Conservation (phyloP, 2,329 filamentous ascomycete species). For the Davidsoniella eucalypti region DNA sequence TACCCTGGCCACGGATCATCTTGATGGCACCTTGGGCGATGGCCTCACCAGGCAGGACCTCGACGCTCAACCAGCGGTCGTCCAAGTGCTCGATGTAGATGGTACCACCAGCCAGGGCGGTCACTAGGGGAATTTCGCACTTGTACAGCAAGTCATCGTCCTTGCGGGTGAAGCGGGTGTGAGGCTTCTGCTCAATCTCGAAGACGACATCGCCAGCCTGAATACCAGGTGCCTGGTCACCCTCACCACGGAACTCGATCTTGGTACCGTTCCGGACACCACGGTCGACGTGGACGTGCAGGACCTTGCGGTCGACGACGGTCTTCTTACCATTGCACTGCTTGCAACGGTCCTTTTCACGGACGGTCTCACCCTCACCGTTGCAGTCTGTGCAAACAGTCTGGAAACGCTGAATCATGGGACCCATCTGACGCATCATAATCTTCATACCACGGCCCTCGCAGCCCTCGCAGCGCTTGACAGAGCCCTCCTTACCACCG, state of each 20-base stretch:
- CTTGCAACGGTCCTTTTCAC: constrained; percentile 97
- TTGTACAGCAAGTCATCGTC: constrained; percentile 93
- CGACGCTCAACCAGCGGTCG: constrained; percentile 87
- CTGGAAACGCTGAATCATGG: constrained; percentile 99
- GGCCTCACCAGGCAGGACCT: constrained; percentile 85
- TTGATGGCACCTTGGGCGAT: constrained; percentile 88
- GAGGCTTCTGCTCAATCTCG: constrained; percentile 99
- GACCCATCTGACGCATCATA: constrained; percentile 99
- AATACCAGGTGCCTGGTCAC: constrained; percentile 86
- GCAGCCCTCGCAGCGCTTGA: constrained; percentile 80
- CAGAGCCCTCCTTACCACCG: constrained; percentile 94
- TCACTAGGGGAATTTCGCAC: constrained; percentile 88
- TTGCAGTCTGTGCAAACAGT: constrained; percentile 97
- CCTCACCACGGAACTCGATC: constrained; percentile 92
- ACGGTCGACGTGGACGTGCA: constrained; percentile 93
- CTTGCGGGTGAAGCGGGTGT: constrained; percentile 83
- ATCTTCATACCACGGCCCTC: constrained; percentile 97
- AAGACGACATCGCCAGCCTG: constrained; percentile 94
- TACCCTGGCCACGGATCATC: constrained; percentile 89
- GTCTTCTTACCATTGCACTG: constrained; percentile 96
- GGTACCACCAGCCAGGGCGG: constrained; percentile 77
- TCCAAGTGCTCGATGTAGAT: constrained; percentile 94
- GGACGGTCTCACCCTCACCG: constrained; percentile 91
- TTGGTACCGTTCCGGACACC: constrained; percentile 89
- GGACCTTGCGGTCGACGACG: constrained; percentile 87